Percentiles rank a stretch among this genome's conserved stretches.
Conservation (phyloP, 495 filamentous ascomycete genomes). For the Saxispiralis lemnorum region DNA sequence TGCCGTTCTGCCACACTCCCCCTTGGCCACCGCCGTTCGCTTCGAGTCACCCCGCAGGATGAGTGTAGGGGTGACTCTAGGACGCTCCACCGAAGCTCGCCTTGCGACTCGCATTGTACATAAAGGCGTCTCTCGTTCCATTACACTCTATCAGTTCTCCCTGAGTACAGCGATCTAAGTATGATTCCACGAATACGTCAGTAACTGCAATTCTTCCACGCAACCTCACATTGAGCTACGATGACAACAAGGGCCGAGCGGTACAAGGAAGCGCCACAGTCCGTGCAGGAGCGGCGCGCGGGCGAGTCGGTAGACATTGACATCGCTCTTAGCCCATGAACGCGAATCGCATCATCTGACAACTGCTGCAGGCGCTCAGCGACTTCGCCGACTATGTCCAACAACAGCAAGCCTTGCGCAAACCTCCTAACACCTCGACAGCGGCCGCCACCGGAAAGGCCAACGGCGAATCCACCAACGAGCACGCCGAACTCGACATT, state of each 20-base stretch:
- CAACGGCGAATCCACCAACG: constrained; percentile 32
- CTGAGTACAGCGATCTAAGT: not conserved
- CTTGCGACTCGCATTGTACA: too few species aligned
- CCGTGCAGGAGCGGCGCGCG: constrained; percentile 60
- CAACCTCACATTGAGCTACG: constrained; percentile 5
- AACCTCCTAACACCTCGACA: constrained; percentile 20
- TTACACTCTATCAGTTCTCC: not conserved
- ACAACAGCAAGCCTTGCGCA: constrained; percentile 60
- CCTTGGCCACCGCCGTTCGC: too few species aligned
- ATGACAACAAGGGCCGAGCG: constrained; percentile 35
- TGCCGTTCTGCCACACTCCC: too few species aligned
- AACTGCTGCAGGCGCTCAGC: constrained; percentile 53
- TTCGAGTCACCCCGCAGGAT: too few species aligned
- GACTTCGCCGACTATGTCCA: constrained; percentile 98
- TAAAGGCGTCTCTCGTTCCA: too few species aligned
- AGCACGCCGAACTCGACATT: constrained; percentile 82
- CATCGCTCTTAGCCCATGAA: not conserved
- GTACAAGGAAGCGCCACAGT: constrained; percentile 33
- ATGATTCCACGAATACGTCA: constrained; percentile 15
- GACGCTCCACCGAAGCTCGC: too few species aligned
- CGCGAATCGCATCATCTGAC: not conserved
- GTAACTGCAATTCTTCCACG: constrained; percentile 2
- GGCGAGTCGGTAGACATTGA: constrained; percentile 61
- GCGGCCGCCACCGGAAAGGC: constrained; percentile 21
- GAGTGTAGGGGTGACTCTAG: too few species aligned